Base-by-base conservation (phyloP, 139 green algal species). In the Coelastrella sp. region DNA sequence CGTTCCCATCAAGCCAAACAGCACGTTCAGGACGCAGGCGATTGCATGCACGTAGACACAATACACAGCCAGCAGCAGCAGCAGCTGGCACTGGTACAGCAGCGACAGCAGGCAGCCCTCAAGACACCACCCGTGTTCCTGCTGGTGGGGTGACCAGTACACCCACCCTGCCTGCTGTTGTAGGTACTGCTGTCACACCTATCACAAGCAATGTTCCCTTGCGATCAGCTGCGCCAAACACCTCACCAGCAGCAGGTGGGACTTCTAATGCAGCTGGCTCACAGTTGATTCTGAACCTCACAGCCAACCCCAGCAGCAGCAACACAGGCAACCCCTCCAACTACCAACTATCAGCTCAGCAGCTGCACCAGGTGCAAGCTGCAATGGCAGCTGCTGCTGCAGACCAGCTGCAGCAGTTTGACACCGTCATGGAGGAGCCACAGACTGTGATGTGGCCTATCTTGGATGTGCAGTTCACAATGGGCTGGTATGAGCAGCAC, bases 401-500 rank as follows among this genome's bases (percentile, higher is more conserved):
- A 15, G 40, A 21, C 30, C 62, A 69, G 30, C 62, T 69, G 15
- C 62, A 69, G 15, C 62, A 69, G 27, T 19, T 34, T 64, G 34
- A 27, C 30, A 79, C 38, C 34, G 30, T 43, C 45, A 9, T 69
- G 43, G 43, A 48, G 72, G n/a, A 66, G 19, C n/a, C 25, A 9
- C 27, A 8, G 5, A 15, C 62, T 19, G 62, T 69, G 23, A 63
- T 17, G 1, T 80, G 72, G 72, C 72, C 72, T 43, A 80, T 80
- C 11, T 43, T 80, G 43, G 45, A 80, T 64, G 72, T 80, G 8
- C 72, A 80, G 23, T 80, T 80, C 45, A 63, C 11, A 0, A 80
- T 80, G 72, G 72, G 72, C 7, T 80, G 72, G 72, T 80, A 63
- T n/a, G 72, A 80, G 41, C n/a, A n/a, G n/a, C n/a, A n/a, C n/a